Base-by-base conservation (phyloP, 2,329 filamentous ascomycete genomes). In the Cadophora malorum region DNA sequence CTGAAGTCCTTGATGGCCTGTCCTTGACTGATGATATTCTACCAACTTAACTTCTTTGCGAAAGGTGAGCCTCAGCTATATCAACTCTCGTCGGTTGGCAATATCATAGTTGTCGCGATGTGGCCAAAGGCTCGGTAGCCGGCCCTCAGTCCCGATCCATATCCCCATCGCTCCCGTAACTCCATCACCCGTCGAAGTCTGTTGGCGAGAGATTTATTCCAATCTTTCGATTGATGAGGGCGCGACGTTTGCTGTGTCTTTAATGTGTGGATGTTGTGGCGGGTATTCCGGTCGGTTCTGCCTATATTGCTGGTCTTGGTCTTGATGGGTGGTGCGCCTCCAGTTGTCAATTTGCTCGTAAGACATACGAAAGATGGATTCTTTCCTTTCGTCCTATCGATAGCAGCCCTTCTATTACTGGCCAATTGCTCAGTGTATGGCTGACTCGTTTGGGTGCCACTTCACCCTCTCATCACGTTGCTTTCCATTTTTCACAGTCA, bases 91-190 rank as follows among this genome's bases (percentile, higher is more conserved):
- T 35, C 33, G 55, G 33, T 19, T 59, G 35, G 56, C n/a, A 45
- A 59, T 59, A 45, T 59, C 35, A 5, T 59, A 21, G 21, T 41
- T 59, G 33, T 59, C 59, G 50, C 35, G n/a, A 53, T 66, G 31
- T 61, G 60, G 25, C 53, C 35, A 35, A 45, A 59, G 23, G 38
- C 21, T 63, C 69, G 69, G 67, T 53, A 56, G 21, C 16, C 69
- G 67, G 69, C 60, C 69, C 69, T 67, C 8, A 19, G 14, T 62
- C 41, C 69, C 69, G 67, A 64, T 58, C 35, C 41, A 49, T 63
- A 28, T 63, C 50, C 23, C 50, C 35, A 25, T 66, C 28, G 59
- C 38, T 62, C 59, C 45, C 41, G n/a, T 14, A 21, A 62, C 6
- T 62, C 45, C n/a, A 25, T 49, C 23, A 35, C 47, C 58, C 41